Conservation (phyloP, 257 asterid genomes). For the Salvia rosmarinus region DNA sequence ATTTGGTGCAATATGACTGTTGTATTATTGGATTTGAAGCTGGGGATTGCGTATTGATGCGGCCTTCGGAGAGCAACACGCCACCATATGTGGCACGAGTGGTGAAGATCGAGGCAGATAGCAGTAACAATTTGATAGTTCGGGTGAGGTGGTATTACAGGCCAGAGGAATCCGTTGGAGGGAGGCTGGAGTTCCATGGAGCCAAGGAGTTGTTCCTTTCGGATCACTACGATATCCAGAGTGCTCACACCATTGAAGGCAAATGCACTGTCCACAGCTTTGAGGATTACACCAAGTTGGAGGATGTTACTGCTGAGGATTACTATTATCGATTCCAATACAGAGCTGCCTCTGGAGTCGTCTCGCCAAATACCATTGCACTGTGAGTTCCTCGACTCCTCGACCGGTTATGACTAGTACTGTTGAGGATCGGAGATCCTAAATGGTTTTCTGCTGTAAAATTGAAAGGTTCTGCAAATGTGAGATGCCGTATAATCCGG, state of each 20-base stretch:
- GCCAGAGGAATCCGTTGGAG: slow-evolving; percentile 72
- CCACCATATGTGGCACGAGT: slow-evolving; percentile 64
- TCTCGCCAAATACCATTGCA: slow-evolving; percentile 55
- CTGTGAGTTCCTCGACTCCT: slow-evolving; percentile 49
- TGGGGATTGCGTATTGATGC: slow-evolving; percentile 68
- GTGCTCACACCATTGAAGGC: slow-evolving; percentile 65
- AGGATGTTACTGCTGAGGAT: slow-evolving; percentile 54
- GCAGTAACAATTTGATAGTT: slow-evolving; percentile 43
- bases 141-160: slow-evolving; percentile 70
- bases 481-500: slow-evolving; percentile 80
- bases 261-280: slow-evolving; percentile 65
- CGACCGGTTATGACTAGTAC: too few relatives aligned
- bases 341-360: slow-evolving; percentile 53
- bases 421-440: too few relatives aligned
- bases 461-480: slow-evolving; percentile 73
- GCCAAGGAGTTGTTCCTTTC: slow-evolving; percentile 64
- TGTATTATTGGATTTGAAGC: slow-evolving; percentile 39
- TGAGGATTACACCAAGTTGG: slow-evolving; percentile 59
- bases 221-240: slow-evolving; percentile 62
- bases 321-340: slow-evolving; percentile 65
- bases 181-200: slow-evolving; percentile 71
- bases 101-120: slow-evolving; percentile 63
- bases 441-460: too few relatives aligned
- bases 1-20: too few relatives aligned
- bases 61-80: slow-evolving; percentile 45